Conservation (phyloP, 495 filamentous ascomycete genomes). For the Chaetomium fimeti region DNA sequence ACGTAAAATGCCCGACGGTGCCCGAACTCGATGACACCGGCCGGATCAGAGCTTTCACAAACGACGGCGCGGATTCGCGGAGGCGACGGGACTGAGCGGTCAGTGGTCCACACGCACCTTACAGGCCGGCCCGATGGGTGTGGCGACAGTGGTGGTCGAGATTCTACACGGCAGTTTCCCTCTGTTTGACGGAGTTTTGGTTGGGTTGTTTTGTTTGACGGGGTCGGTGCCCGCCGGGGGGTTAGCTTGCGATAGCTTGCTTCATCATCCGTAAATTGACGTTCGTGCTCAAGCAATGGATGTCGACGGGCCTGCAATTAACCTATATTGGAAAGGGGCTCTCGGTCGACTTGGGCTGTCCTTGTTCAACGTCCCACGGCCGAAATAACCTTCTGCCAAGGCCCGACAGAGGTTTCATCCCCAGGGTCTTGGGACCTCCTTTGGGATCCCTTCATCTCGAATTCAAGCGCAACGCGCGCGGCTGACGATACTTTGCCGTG, state of each 20-base stretch:
- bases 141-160: not conserved
- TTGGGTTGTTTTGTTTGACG: not conserved
- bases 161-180: too few species aligned
- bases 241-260: not conserved
- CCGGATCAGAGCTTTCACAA: not conserved
- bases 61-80: slow-evolving; percentile 2
- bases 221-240: not conserved
- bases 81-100: not conserved
- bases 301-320: slow-evolving; percentile 22
- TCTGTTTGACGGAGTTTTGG: not conserved
- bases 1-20: not conserved
- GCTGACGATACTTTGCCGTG: not conserved
- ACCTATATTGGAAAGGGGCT: slow-evolving; percentile 19
- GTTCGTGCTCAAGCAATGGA: not conserved
- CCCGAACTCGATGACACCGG: slow-evolving; percentile 7
- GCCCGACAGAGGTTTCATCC: slow-evolving; percentile 19
- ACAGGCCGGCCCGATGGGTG: slow-evolving; percentile 1
- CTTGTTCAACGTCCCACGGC: slow-evolving; percentile 18
- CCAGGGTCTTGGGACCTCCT: slow-evolving; percentile 4
- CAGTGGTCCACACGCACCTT: not conserved
- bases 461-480: not conserved
- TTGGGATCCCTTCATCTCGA: slow-evolving; percentile 13
- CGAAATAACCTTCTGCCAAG: slow-evolving; percentile 28
- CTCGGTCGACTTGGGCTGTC: slow-evolving; percentile 2
- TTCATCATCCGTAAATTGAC: not conserved